phyloP scores from a whole-genome alignment of 768 basidiomycete species.

The Cyathus striatus region DNA sequence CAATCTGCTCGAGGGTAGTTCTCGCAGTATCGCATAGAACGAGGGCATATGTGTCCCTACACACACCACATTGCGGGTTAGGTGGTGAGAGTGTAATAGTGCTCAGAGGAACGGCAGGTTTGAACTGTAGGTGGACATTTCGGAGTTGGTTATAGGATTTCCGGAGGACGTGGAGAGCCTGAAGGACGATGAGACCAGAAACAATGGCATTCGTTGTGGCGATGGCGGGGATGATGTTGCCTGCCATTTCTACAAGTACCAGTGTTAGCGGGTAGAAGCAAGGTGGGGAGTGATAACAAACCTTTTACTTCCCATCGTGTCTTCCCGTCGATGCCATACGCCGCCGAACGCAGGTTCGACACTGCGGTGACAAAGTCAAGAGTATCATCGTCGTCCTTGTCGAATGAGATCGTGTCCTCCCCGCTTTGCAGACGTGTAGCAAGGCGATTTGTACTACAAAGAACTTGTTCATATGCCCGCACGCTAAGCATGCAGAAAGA shows the following conservation, averaged over 20 bases:
- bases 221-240: constrained; percentile 98
- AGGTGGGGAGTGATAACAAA: constrained; percentile 17
- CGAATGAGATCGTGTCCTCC: constrained; percentile 78
- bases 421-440: constrained; percentile 61
- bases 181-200: constrained; percentile 90
- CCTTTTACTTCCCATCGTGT: constrained; percentile 98
- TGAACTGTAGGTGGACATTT: constrained; percentile 77
- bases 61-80: constrained; percentile 78
- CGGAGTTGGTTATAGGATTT: constrained; percentile 56
- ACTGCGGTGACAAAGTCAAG: constrained; percentile 96
- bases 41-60: constrained; percentile 76
- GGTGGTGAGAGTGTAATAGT: constrained; percentile 62
- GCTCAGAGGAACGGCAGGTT: constrained; percentile 73
- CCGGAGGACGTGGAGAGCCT: constrained; percentile 81
- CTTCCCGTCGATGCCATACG: constrained; percentile 85
- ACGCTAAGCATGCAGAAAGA: no score
- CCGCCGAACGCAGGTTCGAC: constrained; percentile 85
- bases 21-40: constrained; percentile 70
- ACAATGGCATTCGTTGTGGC: constrained; percentile 99
- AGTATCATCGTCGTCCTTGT: constrained; percentile 97
- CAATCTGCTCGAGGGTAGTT: constrained; percentile 66
- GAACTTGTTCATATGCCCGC: no score
- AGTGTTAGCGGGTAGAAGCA: not conserved
- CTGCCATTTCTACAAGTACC: constrained; percentile 83
- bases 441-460: constrained; percentile 69